Evolutionary conservation across 768 basidiomycete species (phyloP).

Genomic region (Pholiota conissans): DNA sequence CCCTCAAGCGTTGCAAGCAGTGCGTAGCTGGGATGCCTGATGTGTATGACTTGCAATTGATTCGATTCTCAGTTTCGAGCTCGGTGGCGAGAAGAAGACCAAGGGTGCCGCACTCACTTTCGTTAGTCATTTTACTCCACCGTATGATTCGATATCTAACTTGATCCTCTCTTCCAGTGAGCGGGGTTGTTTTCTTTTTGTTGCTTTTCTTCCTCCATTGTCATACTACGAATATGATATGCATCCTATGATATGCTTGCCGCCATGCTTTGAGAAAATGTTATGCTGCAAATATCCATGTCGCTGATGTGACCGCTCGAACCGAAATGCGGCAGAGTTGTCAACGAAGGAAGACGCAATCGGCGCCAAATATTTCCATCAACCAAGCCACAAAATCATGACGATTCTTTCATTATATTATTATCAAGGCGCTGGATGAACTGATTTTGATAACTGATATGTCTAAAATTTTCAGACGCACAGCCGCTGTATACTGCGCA

Average conservation of each 20-base stretch:
- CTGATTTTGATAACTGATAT: too few species aligned
- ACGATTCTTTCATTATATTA: too few species aligned
- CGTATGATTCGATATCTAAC: neutral
- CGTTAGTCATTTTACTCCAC: conserved; percentile 52
- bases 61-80: conserved; percentile 75
- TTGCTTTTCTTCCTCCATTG: conserved; percentile 21
- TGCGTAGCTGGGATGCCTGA: conserved; percentile 39
- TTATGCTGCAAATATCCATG: neutral
- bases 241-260: conserved; percentile 15
- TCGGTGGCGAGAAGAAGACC: conserved; percentile 99
- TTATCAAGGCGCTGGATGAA: too few species aligned
- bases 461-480: too few species aligned
- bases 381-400: too few species aligned
- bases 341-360: too few species aligned
- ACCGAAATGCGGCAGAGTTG: neutral
- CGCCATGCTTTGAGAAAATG: neutral
- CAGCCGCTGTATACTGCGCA: too few species aligned
- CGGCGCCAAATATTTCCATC: too few species aligned
- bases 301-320: neutral
- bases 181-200: conserved; percentile 19
- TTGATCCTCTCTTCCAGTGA: conserved; percentile 17
- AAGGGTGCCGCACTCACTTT: conserved; percentile 95
- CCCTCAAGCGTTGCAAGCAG: conserved; percentile 99
- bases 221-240: conserved; percentile 31
- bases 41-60: neutral